Percentiles rank a stretch among this genome's conserved stretches.
phyloP scores from a whole-genome alignment of 257 asterid genomes.

The Anisodus acutangulus region DNA sequence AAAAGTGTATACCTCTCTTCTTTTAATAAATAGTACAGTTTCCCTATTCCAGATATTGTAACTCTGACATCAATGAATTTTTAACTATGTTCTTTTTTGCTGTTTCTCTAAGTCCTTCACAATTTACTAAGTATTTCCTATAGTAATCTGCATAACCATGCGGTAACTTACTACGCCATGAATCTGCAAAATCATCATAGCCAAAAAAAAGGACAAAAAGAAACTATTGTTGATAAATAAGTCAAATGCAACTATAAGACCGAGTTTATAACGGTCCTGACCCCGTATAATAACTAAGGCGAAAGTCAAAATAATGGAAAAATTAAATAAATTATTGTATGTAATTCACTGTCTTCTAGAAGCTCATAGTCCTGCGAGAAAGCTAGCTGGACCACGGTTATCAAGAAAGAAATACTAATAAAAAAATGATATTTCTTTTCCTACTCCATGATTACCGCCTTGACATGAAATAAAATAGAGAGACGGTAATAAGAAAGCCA shows the following conservation, averaged over 20 bases:
- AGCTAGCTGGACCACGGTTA: too few relatives aligned
- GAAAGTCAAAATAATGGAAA: not conserved
- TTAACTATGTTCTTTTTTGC: not conserved
- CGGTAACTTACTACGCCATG: not conserved
- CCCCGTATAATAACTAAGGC: not conserved
- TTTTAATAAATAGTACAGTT: not conserved
- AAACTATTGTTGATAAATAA: not conserved
- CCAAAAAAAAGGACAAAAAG: not conserved
- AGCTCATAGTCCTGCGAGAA: not conserved
- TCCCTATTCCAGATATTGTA: not conserved
- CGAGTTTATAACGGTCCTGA: not conserved
- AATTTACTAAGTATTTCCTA: not conserved
- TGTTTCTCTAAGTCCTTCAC: not conserved
- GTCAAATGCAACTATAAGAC: not conserved
- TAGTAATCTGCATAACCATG: not conserved
- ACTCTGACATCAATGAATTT: not conserved
- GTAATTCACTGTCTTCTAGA: not conserved
- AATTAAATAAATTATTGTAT: not conserved
- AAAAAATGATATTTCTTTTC: not conserved
- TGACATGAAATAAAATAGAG: slow-evolving; percentile 12
- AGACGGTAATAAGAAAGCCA: not conserved
- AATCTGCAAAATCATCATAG: not conserved
- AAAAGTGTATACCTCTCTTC: not conserved
- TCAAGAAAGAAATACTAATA: not conserved
- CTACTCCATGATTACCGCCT: not conserved